Evolutionary conservation across 305 asterid species (phyloP).

Genomic region (Salvia sclarea): DNA sequence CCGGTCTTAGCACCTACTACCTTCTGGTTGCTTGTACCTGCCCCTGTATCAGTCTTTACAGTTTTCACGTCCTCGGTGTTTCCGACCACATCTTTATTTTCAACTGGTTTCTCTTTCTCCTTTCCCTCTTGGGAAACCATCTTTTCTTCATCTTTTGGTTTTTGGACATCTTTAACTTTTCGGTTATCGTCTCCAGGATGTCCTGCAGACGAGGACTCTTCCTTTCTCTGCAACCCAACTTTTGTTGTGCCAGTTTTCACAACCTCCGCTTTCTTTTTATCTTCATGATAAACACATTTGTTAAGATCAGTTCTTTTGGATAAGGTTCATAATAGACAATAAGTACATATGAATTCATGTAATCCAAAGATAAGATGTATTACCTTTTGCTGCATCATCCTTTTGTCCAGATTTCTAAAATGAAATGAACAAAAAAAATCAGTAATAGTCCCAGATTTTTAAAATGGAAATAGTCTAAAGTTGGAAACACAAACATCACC

Average conservation of each 20-base stretch:
- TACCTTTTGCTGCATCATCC: slow-evolving; percentile 66
- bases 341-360: slow-evolving; percentile 14
- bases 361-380: slow-evolving; percentile 26
- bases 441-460: slow-evolving; percentile 21
- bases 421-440: slow-evolving; percentile 34
- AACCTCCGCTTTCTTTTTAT: slow-evolving; percentile 44
- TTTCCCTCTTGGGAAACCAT: slow-evolving; percentile 40
- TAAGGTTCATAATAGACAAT: slow-evolving; percentile 2
- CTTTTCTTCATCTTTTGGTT: slow-evolving; percentile 40
- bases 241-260: slow-evolving; percentile 40
- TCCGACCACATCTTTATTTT: slow-evolving; percentile 43
- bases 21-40: slow-evolving; percentile 40
- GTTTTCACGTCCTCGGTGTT: slow-evolving; percentile 43
- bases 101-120: slow-evolving; percentile 47
- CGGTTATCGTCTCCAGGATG: slow-evolving; percentile 42
- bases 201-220: slow-evolving; percentile 47
- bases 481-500: background rate
- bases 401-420: slow-evolving; percentile 62
- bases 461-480: background rate
- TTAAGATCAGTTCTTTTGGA: background rate
- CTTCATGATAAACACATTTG: slow-evolving; percentile 30
- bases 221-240: slow-evolving; percentile 46
- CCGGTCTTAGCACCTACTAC: slow-evolving; percentile 53
- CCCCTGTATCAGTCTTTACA: slow-evolving; percentile 43
- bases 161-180: slow-evolving; percentile 46